These are phyloP conservation scores for Bacidia rubella DNA, from an alignment of 495 filamentous ascomycete genomes.

Conservation along the genomic window DNA sequence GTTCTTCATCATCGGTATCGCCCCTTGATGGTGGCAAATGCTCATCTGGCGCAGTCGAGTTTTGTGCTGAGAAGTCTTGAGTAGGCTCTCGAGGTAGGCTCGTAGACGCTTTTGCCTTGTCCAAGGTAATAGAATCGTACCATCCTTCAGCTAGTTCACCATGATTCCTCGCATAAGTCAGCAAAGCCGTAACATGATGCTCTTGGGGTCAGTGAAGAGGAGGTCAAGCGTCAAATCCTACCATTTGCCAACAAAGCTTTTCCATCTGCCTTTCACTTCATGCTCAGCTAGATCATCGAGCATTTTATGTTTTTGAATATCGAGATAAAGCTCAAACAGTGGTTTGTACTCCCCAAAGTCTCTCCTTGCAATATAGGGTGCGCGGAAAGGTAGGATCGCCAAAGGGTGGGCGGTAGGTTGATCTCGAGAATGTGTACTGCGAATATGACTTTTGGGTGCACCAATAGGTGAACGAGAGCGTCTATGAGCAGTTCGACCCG, in stretches of 20 bases:
- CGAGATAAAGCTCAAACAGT: slow-evolving; percentile 76
- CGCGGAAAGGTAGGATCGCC: slow-evolving; percentile 48
- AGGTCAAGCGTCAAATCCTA: too few relatives aligned
- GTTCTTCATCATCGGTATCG: slow-evolving; percentile 49
- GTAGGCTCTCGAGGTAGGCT: neutral
- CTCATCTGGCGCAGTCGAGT: too few relatives aligned
- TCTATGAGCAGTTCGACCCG: neutral
- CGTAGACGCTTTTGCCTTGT: slow-evolving; percentile 31
- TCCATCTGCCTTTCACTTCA: slow-evolving; percentile 77
- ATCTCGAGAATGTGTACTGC: neutral
- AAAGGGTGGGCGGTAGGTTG: neutral
- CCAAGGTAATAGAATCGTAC: slow-evolving; percentile 64
- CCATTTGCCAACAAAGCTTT: slow-evolving; percentile 86
- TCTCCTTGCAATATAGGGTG: slow-evolving; percentile 47
- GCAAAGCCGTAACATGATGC: slow-evolving; percentile 12
- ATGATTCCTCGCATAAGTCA: slow-evolving; percentile 58
- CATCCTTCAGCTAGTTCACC: slow-evolving; percentile 86
- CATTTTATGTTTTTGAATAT: slow-evolving; percentile 67
- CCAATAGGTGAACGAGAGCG: slow-evolving; percentile 14
- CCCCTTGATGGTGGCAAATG: too few relatives aligned
- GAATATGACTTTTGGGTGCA: slow-evolving; percentile 1
- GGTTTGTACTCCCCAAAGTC: slow-evolving; percentile 50
- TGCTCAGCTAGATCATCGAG: slow-evolving; percentile 50
- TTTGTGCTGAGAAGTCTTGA: too few relatives aligned
- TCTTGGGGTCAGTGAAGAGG: too few relatives aligned